Percentiles rank a stretch among this genome's conserved stretches.
These are phyloP conservation scores for Paraphaeosphaeria minitans DNA, from an alignment of 2,329 filamentous ascomycete genomes.

Conservation along the genomic window DNA sequence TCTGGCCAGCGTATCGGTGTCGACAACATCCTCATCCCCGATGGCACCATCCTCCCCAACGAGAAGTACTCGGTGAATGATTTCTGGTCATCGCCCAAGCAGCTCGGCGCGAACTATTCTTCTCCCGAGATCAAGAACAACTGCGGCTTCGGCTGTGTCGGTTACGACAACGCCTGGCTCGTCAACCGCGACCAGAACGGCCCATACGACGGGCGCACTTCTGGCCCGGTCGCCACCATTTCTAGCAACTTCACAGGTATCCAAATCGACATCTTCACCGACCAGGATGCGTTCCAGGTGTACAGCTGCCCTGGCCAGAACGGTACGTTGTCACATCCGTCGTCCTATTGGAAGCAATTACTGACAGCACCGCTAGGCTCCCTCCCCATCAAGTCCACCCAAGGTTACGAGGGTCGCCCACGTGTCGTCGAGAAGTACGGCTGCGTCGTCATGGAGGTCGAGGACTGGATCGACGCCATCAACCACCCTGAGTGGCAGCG, in stretches of 20 bases:
- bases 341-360: conserved; percentile 13
- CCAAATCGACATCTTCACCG: conserved; percentile 76
- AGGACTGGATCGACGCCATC: conserved; percentile 93
- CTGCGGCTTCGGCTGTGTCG: conserved; percentile 81
- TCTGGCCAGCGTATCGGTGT: conserved; percentile 70
- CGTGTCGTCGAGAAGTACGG: conserved; percentile 75
- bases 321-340: conserved; percentile 51
- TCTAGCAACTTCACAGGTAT: conserved; percentile 81
- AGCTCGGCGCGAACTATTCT: conserved; percentile 72
- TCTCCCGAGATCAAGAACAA: conserved; percentile 69
- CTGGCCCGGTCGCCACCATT: conserved; percentile 67
- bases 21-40: conserved; percentile 60
- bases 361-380: conserved; percentile 41
- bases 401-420: conserved; percentile 67
- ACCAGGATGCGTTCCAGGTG: conserved; percentile 87
- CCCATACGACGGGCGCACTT: conserved; percentile 67
- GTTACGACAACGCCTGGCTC: conserved; percentile 80
- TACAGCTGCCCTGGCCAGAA: conserved; percentile 83
- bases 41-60: conserved; percentile 70
- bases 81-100: conserved; percentile 82
- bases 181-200: conserved; percentile 65
- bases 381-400: conserved; percentile 70
- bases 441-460: conserved; percentile 87
- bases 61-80: conserved; percentile 71
- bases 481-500: conserved; percentile 90